phyloP scores from a whole-genome alignment of 1,284 basidiomycete species.

The Pseudozyma pruni region DNA sequence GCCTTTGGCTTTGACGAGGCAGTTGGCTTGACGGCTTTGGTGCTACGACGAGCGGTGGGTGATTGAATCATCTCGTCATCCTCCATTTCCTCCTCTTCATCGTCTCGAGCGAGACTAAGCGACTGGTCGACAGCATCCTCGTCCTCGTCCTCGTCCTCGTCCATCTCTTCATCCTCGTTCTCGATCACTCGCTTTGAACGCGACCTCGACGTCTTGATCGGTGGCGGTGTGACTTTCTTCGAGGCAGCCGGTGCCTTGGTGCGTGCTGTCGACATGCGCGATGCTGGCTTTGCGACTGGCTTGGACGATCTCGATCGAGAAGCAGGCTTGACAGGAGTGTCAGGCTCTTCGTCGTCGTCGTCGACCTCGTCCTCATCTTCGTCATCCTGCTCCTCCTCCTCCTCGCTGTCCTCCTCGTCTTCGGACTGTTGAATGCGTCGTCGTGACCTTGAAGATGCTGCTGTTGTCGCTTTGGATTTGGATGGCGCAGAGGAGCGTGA shows the following conservation, averaged over 20 bases:
- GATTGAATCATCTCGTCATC: conserved; percentile 18
- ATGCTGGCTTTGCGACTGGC: conserved; percentile 11
- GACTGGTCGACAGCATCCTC: conserved; percentile 33
- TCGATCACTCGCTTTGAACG: conserved; percentile 25
- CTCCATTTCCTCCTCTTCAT: conserved; percentile 12
- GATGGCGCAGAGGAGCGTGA: conserved; percentile 19
- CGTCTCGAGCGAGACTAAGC: conserved; percentile 23
- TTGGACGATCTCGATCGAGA: conserved; percentile 22
- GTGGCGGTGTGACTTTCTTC: conserved; percentile 13
- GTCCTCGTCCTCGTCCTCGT: conserved; percentile 22
- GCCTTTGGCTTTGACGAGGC: conserved; percentile 16
- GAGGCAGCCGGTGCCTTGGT: conserved; percentile 9
- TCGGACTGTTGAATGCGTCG: conserved; percentile 40
- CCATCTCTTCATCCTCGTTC: conserved; percentile 32
- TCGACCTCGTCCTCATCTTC: conserved; percentile 19
- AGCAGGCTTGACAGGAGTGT: conserved; percentile 33
- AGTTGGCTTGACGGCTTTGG: conserved; percentile 12
- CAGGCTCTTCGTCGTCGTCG: conserved; percentile 21
- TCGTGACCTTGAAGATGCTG: conserved; percentile 24
- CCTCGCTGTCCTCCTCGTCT: conserved; percentile 23
- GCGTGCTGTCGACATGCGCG: conserved; percentile 16
- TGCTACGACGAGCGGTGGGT: conserved; percentile 27
- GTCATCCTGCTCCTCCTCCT: conserved; percentile 20
- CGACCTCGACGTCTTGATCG: conserved; percentile 24
- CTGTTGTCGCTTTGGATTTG: conserved; percentile 14